Base-by-base conservation (phyloP, 768 basidiomycete species). In the Macrolepiota albuminosa region DNA sequence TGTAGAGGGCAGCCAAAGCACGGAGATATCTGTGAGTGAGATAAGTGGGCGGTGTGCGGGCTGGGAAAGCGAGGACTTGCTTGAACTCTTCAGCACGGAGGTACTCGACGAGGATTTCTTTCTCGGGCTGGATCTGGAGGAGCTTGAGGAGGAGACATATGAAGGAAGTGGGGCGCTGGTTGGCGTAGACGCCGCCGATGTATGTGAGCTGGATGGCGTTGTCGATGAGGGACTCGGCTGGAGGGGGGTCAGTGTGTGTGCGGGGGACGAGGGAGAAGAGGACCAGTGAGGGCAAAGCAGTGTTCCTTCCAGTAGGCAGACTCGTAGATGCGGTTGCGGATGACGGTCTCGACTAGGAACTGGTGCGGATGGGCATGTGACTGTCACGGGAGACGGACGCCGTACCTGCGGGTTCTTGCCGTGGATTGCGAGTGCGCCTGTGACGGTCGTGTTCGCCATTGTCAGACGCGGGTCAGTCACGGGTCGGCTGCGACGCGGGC, bases 11-110 rank as follows among this genome's bases (percentile, higher is more conserved):
- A 4, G 96, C 93, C 29, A 99, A 76, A 0, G 96, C 96, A 63
- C 97, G 84, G 62, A 99, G 78, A 71, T 99, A 99, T 71, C 96
- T 98, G 62, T 98, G 62, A 5, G 8, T 24, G 62, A 26, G 24
- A n/a, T 49, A 9, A 21, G 42, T 55, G 6, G 52, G 61, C 24
- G 63, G 10, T 59, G 56, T 42, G 37, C 13, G 13, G 11, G 37
- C 39, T 14, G 46, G 47, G 29, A 2, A 29, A 16, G 52, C 42
- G 48, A 37, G 31, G n/a, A 51, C 29, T n/a, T 64, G 96, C 97
- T 99, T 99, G 82, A 98, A 99, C 72, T 99, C 97, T 61, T 98
- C 97, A 7, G 94, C 97, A 57, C 87, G 84, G 26, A 99, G 77
- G 70, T 99, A 99, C 70, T 98, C 97, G 1, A 98, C 77, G 54